phyloP scores from a whole-genome alignment of 228 moss, liverwort and hornwort species.

The Sphagnum fallax region DNA sequence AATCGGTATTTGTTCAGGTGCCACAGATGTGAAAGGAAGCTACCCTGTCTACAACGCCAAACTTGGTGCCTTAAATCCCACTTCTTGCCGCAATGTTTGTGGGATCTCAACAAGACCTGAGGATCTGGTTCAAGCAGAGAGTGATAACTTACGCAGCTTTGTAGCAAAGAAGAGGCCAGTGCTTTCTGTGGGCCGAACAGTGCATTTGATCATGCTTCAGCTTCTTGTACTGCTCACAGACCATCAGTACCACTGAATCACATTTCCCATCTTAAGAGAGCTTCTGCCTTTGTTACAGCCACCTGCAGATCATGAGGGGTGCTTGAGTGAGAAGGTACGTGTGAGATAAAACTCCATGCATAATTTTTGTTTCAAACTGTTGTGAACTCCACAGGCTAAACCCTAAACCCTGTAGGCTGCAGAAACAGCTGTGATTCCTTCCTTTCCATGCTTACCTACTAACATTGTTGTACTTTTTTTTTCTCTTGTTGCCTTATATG shows the following conservation, averaged over 20 bases:
- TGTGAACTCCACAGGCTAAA: too few relatives aligned
- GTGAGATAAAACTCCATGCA: background rate
- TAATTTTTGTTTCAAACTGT: too few relatives aligned
- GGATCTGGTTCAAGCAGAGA: too few relatives aligned
- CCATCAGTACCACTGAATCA: conserved; percentile 20
- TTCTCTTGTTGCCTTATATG: background rate
- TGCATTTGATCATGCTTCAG: conserved; percentile 39
- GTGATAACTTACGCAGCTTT: too few relatives aligned
- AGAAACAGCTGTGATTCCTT: too few relatives aligned
- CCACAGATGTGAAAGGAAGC: conserved; percentile 1
- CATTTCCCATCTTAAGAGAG: conserved; percentile 33
- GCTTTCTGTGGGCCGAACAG: conserved; percentile 24
- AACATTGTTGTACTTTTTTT: too few relatives aligned
- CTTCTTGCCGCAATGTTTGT: too few relatives aligned
- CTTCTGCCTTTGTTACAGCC: conserved; percentile 48
- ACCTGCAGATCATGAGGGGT: conserved; percentile 6
- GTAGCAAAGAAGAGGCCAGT: background rate
- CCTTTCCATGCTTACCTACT: too few relatives aligned
- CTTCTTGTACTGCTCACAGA: conserved; percentile 30
- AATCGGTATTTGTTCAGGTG: too few relatives aligned
- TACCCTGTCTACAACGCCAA: background rate
- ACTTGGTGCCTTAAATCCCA: too few relatives aligned
- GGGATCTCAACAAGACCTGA: too few relatives aligned
- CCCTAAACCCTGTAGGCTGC: too few relatives aligned
- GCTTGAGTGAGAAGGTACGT: conserved; percentile 34